Evolutionary conservation across 352 stramenopile species (phyloP), one percentile per base, ranked within the genome.

Genomic region (Phytophthora pistaciae): DNA sequence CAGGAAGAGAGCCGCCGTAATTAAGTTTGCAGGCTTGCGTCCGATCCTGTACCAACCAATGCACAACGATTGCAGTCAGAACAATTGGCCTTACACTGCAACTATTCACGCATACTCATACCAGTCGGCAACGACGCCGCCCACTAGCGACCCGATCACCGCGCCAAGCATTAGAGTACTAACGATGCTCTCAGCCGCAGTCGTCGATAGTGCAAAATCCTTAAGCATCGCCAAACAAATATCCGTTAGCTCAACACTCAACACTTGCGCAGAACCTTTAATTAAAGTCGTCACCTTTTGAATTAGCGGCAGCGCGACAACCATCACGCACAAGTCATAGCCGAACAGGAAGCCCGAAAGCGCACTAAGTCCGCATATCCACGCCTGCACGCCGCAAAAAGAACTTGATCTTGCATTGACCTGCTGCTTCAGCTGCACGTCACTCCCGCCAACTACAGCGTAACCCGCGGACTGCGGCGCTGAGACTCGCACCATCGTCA

Each of bases 251-350:
- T 42, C 11, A 42, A 16, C 0, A 18, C 13, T 42, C 11, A 42
- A 16, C 0, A 18, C 5, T 11, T 18, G 2, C 54, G 59, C 21
- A 21, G 11, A 27, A 31, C 3, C 4, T n/a, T 38, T 49, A 61
- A 66, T 3, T 2, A 33, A 8, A 6, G 29, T 20, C 53, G 27
- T 52, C 29, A 88, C 80, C 68, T 78, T 42, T 50, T 91, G 77
- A 66, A 93, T 91, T 8, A 91, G 78, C 36, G 85, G 84, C 56
- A 93, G 64, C 11, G 84, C 85, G 25, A 93, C 68, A 14, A 93
- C 81, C 85, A 93, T 93, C 62, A 93, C 85, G 46, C 85, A 93
- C 23, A 93, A 67, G 55, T 93, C 85, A 66, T 93, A 93, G 50
- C 85, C 85, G 25, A 93, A 93, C 11, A 93, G 72, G 54, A 93